Conservation (phyloP, 495 filamentous ascomycete species). For the Aspergillus olivimuriae region DNA sequence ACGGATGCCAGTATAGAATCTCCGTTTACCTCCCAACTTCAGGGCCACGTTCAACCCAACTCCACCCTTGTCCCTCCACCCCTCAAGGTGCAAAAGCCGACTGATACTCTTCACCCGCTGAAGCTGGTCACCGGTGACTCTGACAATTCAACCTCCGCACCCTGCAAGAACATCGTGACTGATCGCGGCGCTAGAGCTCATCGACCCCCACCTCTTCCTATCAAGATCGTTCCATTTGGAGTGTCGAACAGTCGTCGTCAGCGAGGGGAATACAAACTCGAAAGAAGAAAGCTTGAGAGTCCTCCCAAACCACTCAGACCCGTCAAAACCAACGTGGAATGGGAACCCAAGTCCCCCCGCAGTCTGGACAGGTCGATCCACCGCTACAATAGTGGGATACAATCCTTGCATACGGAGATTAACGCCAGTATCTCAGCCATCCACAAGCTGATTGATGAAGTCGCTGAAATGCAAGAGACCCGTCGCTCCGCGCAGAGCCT, state of each 20-base stretch:
- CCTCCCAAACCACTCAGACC: neutral
- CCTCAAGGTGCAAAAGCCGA: slow-evolving; percentile 19
- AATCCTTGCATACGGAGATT: slow-evolving; percentile 23
- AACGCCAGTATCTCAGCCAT: slow-evolving; percentile 17
- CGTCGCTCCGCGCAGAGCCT: slow-evolving; percentile 19
- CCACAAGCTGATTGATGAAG: slow-evolving; percentile 16
- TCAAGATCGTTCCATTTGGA: slow-evolving; percentile 13
- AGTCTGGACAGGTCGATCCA: slow-evolving; percentile 8
- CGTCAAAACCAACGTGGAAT: too few species aligned
- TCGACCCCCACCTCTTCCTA: slow-evolving; percentile 19
- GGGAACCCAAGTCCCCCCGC: too few species aligned
- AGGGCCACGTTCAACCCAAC: neutral
- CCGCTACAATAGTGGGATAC: slow-evolving; percentile 19
- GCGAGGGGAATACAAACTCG: neutral
- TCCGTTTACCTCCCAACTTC: neutral
- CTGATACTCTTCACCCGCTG: neutral
- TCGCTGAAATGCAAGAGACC: slow-evolving; percentile 19
- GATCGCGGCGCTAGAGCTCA: neutral
- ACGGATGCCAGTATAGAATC: neutral
- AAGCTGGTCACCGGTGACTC: neutral
- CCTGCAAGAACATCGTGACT: neutral
- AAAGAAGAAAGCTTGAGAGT: neutral
- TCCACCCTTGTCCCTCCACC: slow-evolving; percentile 16
- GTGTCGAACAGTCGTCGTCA: neutral
- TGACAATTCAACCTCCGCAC: neutral